Evolutionary conservation across 139 green algal genomes (phyloP), one percentile per base, ranked within the genome.

Genomic region (Haematococcus sp.): DNA sequence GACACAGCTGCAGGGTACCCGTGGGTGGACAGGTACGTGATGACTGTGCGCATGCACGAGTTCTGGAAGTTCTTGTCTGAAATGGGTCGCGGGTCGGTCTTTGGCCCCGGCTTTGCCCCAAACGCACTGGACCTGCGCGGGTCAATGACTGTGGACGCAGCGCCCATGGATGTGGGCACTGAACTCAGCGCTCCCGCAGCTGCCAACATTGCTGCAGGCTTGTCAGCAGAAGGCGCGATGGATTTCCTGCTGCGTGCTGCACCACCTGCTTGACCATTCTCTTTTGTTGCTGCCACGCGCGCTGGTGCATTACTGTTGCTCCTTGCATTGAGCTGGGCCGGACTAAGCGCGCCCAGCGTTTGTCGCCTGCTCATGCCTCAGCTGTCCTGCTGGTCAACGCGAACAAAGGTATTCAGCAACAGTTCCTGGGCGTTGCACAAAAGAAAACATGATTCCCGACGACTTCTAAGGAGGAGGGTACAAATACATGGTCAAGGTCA

Each of bases 11-110:
- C 80, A 15, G 94, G 86, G 70, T 96, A 98, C 25, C 86, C 84
- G 66, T 97, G 90, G 0, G 79, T 81, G 19, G 88, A 87, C 4
- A 97, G 79, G 83, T 94, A 98, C 0, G 80, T 73, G 35, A 98
- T 94, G 40, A 98, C 71, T 2, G 61, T 83, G 30, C 85, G 76
- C 28, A 93, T 84, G 79, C 91, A 95, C n/a, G 79, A 73, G 43
- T 79, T 66, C 54, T 91, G 81, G 70, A 88, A 97, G 43, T 74
- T 80, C 68, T 93, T 93, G 86, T 94, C 90, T 43, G 60, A 84
- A 44, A 96, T 58, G 0, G 92, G 91, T 2, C 93, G 77, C 0
- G 91, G 93, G 82, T 97, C 93, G 3, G 58, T 63, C 71, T 90
- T 91, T 2, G 78, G 67, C 19, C 84, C 88, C 0, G 71, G 55